Base-by-base conservation (phyloP, 202 grass and related monocot species). In the Eragrostis tef region DNA sequence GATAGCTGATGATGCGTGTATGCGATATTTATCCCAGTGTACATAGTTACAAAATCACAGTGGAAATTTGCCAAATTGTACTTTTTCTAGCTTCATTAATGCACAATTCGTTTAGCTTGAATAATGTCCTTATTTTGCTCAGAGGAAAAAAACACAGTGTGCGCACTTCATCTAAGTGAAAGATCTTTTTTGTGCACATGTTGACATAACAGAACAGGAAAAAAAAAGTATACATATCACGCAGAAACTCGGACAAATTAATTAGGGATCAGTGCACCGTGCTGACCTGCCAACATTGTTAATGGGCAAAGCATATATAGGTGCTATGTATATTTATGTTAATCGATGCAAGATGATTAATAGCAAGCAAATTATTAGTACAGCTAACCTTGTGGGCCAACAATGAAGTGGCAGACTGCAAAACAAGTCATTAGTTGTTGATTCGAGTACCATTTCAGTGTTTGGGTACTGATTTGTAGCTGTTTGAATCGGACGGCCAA, bases 301-400 rank as follows among this genome's bases (percentile, higher is more conserved):
- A 41, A 36, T 26, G 44, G 26, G 12, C 46, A 21, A 39, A 29
- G n/a, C n/a, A n/a, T n/a, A 31, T 31, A 57, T 56, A 36, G 21
- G 31, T 21, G 27, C 16, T 59, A 36, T 44, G 47, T 4, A 17
- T 39, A 4, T 39, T 39, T 68, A 67, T 79, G 11, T 60, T 73
- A 67, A 67, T 73, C 11, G 64, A 53, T 59, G 51, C 11, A 64
- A 57, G 19, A 53, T 52, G 16, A 16, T 46, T 48, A 41, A 17
- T 57, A 70, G 34, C 34, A 26, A 83, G 44, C 43, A 86, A 74
- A 86, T 79, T 64, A 86, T 79, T 42, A 86, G 73, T 74, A 74
- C 79, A 86, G 7, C 79, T 79, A 89, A 79, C 51, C 74, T 69
- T 68, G 61, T 86, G 74, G 78, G 25, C 79, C 79, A 60, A 69